phyloP scores from a whole-genome alignment of 164 flowering plant genomes.

The Stephania japonica region DNA sequence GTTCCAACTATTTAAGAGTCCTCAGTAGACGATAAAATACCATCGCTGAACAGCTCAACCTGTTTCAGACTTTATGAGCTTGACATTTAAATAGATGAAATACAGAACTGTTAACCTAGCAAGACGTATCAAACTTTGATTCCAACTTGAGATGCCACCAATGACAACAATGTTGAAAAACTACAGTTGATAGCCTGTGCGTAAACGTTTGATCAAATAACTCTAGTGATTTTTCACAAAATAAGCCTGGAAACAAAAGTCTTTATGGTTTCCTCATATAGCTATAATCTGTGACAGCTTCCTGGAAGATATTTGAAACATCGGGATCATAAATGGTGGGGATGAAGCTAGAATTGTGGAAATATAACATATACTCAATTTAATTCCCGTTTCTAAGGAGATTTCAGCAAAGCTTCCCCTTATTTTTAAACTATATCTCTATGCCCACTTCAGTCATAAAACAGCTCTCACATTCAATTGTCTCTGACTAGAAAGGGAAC shows the following conservation, averaged over 20 bases:
- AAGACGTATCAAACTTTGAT: background rate
- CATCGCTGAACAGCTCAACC: background rate
- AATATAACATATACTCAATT: too few species aligned
- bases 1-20: too few species aligned
- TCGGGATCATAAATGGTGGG: background rate
- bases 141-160: background rate
- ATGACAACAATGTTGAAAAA: background rate
- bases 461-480: too few species aligned
- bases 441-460: too few species aligned
- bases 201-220: background rate
- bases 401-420: too few species aligned
- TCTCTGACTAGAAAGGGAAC: background rate
- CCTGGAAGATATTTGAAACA: background rate
- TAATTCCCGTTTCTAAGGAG: too few species aligned
- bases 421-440: too few species aligned
- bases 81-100: background rate
- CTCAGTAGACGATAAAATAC: background rate
- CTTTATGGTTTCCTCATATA: background rate
- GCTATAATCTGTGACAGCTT: background rate
- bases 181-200: background rate
- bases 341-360: background rate
- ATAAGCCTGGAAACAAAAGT: background rate
- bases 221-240: background rate
- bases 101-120: background rate
- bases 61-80: background rate